Evolutionary conservation across 2,329 filamentous ascomycete genomes (phyloP).

Genomic region (Exophiala spinifera): DNA sequence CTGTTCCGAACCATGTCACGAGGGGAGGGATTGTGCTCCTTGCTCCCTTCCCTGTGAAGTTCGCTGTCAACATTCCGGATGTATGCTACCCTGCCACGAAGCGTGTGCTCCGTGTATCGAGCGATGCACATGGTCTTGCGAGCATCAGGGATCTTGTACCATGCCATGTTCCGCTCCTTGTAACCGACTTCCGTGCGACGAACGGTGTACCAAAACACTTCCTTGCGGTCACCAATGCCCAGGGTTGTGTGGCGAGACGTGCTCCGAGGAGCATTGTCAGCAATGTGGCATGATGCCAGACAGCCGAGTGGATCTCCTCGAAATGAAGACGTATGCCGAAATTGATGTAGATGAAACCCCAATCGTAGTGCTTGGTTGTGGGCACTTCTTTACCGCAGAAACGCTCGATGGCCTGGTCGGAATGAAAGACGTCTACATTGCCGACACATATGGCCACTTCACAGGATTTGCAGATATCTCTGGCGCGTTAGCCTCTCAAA

Average conservation of each 20-base stretch:
- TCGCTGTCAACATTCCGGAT: slow-evolving; percentile 12
- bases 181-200: slow-evolving; percentile 62
- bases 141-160: slow-evolving; percentile 47
- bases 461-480: too few relatives aligned
- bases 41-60: slow-evolving; percentile 6
- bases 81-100: slow-evolving; percentile 25
- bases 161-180: slow-evolving; percentile 67
- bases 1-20: too few relatives aligned
- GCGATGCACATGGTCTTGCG: slow-evolving; percentile 54
- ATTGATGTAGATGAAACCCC: slow-evolving; percentile 59
- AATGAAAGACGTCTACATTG: too few relatives aligned
- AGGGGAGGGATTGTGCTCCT: too few relatives aligned
- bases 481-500: too few relatives aligned
- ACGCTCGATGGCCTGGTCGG: too few relatives aligned
- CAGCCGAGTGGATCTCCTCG: slow-evolving; percentile 56
- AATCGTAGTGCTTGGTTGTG: slow-evolving; percentile 61
- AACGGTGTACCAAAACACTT: slow-evolving; percentile 47
- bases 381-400: slow-evolving; percentile 48
- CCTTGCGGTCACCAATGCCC: too few relatives aligned
- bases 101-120: slow-evolving; percentile 55
- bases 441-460: too few relatives aligned
- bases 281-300: slow-evolving; percentile 41
- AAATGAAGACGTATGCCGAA: slow-evolving; percentile 54
- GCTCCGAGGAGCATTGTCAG: slow-evolving; percentile 47
- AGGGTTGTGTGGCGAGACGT: too few relatives aligned